Conservation (phyloP, 176 grass and related monocot species). For the Avena atlantica region DNA sequence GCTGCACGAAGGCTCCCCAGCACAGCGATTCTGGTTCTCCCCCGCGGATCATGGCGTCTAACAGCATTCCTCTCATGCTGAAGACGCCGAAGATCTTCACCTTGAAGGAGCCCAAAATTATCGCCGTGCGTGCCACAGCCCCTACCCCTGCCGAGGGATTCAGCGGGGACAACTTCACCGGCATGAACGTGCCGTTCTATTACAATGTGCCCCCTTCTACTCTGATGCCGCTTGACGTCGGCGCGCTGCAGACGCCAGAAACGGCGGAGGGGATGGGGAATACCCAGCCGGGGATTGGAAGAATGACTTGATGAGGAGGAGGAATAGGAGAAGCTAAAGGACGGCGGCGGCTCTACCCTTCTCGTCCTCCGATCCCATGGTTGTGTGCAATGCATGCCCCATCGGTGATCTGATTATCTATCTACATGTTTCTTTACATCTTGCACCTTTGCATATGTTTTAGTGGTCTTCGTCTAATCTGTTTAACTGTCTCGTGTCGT, state of each 20-base stretch:
- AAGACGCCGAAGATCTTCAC: too few relatives aligned
- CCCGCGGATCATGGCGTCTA: too few relatives aligned
- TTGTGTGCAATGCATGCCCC: neutral
- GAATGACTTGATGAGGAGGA: slow-evolving; percentile 22
- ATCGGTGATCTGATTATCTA: neutral
- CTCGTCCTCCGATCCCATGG: neutral
- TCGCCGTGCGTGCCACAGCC: too few relatives aligned
- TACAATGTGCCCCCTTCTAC: neutral
- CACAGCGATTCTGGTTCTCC: too few relatives aligned
- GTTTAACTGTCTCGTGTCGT: too few relatives aligned
- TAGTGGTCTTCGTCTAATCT: neutral
- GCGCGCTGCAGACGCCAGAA: neutral
- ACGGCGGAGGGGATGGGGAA: neutral
- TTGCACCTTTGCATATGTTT: neutral
- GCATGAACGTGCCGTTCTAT: neutral
- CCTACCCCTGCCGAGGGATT: neutral
- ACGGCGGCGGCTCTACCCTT: neutral
- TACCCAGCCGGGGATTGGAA: neutral
- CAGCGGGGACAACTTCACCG: slow-evolving; percentile 25
- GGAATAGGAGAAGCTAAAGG: neutral
- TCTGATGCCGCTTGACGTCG: slow-evolving; percentile 31
- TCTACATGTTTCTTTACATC: neutral
- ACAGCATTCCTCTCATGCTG: too few relatives aligned
- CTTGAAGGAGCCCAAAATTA: too few relatives aligned
- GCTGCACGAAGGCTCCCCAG: slow-evolving; percentile 29